Evolutionary conservation across 2,329 filamentous ascomycete genomes (phyloP), one percentile per base, ranked within the genome.

Genomic region (Aspergillus terreus): DNA sequence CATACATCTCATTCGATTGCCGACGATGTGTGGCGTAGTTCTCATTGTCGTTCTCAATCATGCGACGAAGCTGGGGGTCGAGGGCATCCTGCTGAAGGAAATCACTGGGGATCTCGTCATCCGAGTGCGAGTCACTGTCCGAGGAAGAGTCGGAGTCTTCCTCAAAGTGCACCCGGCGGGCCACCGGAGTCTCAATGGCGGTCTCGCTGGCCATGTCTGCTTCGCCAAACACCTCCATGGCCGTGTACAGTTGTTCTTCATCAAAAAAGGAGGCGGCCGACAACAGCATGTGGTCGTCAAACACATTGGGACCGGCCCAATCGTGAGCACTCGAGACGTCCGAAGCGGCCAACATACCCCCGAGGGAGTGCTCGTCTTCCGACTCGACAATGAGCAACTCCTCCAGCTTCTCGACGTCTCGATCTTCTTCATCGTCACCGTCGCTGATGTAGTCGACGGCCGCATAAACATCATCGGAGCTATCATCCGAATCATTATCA

Each of bases 371-470:
- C 40, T 71, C 67, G 51, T 67, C 65, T 49, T 74, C 71, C 6
- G 70, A 72, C 46, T 71, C 67, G 33, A 88, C 76, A 56, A 92
- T 89, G 60, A 86, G 82, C 69, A 84, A 80, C 75, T 91, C 88
- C 80, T 94, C 89, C 76, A 84, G 80, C 78, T 85, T 82, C 64
- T 87, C 82, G 50, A 92, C 83, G 78, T 88, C 83, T 58, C 88
- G 83, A 69, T 92, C 86, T 68, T 92, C 88, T 57, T 90, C 86
- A 57, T 92, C 86, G 56, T 92, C 88, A 10, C 83, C 86, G 61
- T 92, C 88, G 59, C 82, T 88, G 54, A 95, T 86, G 46, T 90
- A 83, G 65, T 92, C 88, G 53, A 95, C 86, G 35, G 79, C 87
- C 1, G 84, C 87, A 69, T 91, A 90, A 50, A 86, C 83, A 63